These are phyloP conservation scores for Nepenthes mirabilis DNA, from an alignment of 148 eudicot genomes.

Conservation along the genomic window DNA sequence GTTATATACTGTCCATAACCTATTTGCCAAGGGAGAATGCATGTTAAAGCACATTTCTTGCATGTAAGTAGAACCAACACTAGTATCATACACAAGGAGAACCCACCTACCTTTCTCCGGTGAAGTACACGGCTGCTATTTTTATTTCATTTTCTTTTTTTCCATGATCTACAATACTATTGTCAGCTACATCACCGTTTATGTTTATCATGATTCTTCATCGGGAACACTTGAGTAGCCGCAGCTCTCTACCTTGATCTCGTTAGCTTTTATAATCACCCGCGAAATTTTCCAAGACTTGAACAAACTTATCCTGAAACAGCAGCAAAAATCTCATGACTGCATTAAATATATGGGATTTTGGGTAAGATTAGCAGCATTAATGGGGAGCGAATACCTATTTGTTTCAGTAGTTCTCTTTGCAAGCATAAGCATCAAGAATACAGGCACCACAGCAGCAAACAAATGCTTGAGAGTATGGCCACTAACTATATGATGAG, in stretches of 20 bases:
- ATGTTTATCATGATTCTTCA: constrained; percentile 24
- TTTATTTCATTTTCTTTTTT: too few relatives aligned
- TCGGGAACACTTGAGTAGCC: constrained; percentile 41
- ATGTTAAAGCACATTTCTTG: too few relatives aligned
- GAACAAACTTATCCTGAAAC: constrained; percentile 58
- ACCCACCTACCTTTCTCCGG: too few relatives aligned
- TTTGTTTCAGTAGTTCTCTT: constrained; percentile 54
- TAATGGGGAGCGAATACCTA: constrained; percentile 35
- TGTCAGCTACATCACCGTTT: too few relatives aligned
- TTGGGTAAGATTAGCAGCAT: not conserved
- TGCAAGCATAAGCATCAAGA: constrained; percentile 87
- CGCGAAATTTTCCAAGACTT: constrained; percentile 63
- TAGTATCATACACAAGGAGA: too few relatives aligned
- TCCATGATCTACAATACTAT: too few relatives aligned
- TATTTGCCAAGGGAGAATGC: too few relatives aligned
- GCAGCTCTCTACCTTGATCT: constrained; percentile 27
- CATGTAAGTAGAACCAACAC: too few relatives aligned
- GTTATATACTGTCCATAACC: too few relatives aligned
- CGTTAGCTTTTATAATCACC: constrained; percentile 38
- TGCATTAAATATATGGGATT: not conserved
- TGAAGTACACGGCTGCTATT: too few relatives aligned
- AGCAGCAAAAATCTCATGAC: not conserved
- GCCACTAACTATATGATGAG: constrained; percentile 75
- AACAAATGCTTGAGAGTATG: constrained; percentile 89
- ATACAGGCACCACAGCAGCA: constrained; percentile 89